Evolutionary conservation across 1,139 yeast species (phyloP).

Genomic region (Blastobotrys niveus): DNA sequence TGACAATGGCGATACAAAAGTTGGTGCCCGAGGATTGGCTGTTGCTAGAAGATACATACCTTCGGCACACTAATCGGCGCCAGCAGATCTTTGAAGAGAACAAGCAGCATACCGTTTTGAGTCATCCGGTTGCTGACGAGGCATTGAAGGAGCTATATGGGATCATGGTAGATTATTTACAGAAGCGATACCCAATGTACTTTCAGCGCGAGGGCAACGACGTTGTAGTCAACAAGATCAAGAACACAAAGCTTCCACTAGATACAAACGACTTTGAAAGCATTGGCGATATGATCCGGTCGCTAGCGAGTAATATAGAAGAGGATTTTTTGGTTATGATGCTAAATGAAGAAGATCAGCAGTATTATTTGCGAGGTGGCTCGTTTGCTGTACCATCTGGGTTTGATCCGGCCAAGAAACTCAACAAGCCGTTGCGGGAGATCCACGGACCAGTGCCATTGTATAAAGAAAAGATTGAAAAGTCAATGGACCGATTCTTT

Average conservation of each 20-base stretch:
- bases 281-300: conserved; percentile 36
- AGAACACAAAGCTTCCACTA: conserved; percentile 22
- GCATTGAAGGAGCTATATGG: conserved; percentile 57
- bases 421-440: conserved; percentile 36
- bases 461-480: conserved; percentile 48
- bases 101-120: conserved; percentile 38
- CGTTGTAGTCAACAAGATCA: conserved; percentile 23
- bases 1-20: conserved; percentile 63
- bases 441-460: conserved; percentile 63
- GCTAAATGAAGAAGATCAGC: conserved; percentile 49
- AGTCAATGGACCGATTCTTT: conserved; percentile 60
- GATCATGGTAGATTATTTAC: conserved; percentile 43
- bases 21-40: conserved; percentile 59
- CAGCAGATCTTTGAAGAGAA: conserved; percentile 39
- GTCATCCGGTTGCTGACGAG: conserved; percentile 41
- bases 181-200: conserved; percentile 56
- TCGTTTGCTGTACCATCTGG: conserved; percentile 71
- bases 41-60: conserved; percentile 59
- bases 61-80: conserved; percentile 43
- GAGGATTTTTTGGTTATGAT: conserved; percentile 61
- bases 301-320: conserved; percentile 48
- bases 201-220: conserved; percentile 32
- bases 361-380: conserved; percentile 60
- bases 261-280: conserved; percentile 12
- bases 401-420: conserved; percentile 55